Percentiles rank a stretch among this genome's conserved stretches.
Conservation (phyloP, 2,329 filamentous ascomycete species). For the Escovopsis sp. region DNA sequence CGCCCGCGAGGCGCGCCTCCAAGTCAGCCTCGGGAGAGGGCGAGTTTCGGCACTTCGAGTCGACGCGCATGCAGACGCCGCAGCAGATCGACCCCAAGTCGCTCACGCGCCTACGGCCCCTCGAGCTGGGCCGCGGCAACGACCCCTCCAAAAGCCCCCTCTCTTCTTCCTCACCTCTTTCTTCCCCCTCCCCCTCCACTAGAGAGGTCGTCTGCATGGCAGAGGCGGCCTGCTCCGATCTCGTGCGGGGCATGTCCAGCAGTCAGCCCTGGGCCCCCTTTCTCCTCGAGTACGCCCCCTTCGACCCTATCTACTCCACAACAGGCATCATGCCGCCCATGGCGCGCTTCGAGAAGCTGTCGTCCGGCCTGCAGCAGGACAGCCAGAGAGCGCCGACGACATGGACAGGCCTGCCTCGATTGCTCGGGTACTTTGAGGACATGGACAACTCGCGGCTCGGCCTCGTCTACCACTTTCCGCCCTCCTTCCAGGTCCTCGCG, state of each 20-base stretch:
- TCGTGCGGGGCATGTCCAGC: slow-evolving; percentile 25
- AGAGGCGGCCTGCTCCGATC: slow-evolving; percentile 34
- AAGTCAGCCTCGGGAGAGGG: slow-evolving; percentile 19
- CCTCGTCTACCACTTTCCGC: slow-evolving; percentile 59
- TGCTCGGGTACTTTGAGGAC: slow-evolving; percentile 62
- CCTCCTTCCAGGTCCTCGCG: slow-evolving; percentile 43
- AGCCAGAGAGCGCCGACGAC: slow-evolving; percentile 35
- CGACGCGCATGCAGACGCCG: slow-evolving; percentile 44
- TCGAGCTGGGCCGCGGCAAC: too few species aligned
- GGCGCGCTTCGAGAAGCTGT: slow-evolving; percentile 48
- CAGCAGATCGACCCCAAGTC: slow-evolving; percentile 41
- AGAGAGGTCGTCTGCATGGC: slow-evolving; percentile 34
- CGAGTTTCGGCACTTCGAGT: slow-evolving; percentile 38
- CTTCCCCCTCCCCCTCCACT: slow-evolving; percentile 14
- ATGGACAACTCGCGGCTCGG: slow-evolving; percentile 54
- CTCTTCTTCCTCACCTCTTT: too few species aligned
- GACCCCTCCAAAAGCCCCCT: slow-evolving; percentile 16
- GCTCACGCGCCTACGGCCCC: slow-evolving; percentile 31
- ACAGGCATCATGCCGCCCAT: slow-evolving; percentile 50
- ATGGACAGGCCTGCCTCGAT: slow-evolving; percentile 45
- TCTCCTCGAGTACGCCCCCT: slow-evolving; percentile 55
- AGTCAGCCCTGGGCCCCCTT: slow-evolving; percentile 40
- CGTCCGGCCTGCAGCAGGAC: slow-evolving; percentile 39
- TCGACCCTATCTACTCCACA: slow-evolving; percentile 44
- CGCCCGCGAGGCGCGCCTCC: slow-evolving; percentile 18